phyloP scores from a whole-genome alignment of 2,329 filamentous ascomycete genomes.

The Fusarium sp. region DNA sequence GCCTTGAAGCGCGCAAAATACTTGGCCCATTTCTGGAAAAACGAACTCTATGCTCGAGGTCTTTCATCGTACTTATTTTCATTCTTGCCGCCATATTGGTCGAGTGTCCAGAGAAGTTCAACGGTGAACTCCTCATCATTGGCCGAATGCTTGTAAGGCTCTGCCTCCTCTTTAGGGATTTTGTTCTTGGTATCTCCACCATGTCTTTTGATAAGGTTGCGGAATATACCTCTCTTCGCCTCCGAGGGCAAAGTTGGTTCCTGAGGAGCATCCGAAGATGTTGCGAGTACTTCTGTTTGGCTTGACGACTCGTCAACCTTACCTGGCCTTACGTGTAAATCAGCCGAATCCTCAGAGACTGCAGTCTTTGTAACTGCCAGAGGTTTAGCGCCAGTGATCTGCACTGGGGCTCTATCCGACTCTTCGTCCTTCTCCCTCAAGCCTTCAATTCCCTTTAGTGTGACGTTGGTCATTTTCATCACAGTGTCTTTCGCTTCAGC shows the following conservation, averaged over 20 bases:
- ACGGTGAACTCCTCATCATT: neutral
- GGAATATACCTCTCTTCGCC: neutral
- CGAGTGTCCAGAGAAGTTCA: slow-evolving; percentile 10
- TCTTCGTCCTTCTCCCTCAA: neutral
- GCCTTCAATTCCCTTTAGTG: neutral
- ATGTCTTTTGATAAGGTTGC: neutral
- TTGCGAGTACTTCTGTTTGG: neutral
- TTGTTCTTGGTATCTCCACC: neutral
- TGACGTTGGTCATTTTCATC: slow-evolving; percentile 15
- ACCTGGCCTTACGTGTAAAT: neutral
- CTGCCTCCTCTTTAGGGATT: neutral
- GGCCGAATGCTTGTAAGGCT: too few relatives aligned
- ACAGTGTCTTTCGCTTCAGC: neutral
- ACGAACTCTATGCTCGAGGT: neutral
- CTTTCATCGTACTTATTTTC: neutral
- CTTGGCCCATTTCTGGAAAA: neutral
- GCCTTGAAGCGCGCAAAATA: neutral
- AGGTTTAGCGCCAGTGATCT: neutral
- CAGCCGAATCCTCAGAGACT: neutral
- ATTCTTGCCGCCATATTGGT: neutral
- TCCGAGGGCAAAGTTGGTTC: neutral
- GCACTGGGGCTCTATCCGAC: neutral
- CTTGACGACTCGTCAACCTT: neutral
- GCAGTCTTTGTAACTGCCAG: neutral
- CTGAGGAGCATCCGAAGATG: too few relatives aligned